phyloP scores from a whole-genome alignment of 225 moss, liverwort and hornwort genomes.

The Thuidium tamariscinum region DNA sequence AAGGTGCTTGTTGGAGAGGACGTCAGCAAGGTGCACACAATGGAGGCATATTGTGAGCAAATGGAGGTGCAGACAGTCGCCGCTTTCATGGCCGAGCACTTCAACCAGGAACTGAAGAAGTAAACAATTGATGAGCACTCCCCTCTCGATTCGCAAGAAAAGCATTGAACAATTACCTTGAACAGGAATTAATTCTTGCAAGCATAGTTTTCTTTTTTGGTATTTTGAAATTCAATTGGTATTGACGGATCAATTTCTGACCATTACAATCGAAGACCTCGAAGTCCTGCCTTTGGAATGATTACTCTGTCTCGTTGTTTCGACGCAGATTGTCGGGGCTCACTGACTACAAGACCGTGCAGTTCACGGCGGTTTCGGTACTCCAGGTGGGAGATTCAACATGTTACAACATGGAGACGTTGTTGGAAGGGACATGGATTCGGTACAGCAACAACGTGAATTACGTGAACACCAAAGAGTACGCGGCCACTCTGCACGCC shows the following conservation, averaged over 20 bases:
- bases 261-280: background rate
- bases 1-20: slow-evolving; percentile 35
- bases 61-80: slow-evolving; percentile 65
- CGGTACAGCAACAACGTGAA: background rate
- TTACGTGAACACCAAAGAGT: background rate
- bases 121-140: background rate
- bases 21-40: slow-evolving; percentile 23
- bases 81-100: slow-evolving; percentile 37
- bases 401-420: slow-evolving; percentile 37
- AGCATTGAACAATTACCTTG: background rate
- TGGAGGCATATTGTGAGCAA: slow-evolving; percentile 41
- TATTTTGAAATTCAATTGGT: background rate
- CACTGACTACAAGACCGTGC: slow-evolving; percentile 34
- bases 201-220: background rate
- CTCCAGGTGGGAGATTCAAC: slow-evolving; percentile 24
- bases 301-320: background rate
- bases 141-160: too few relatives aligned
- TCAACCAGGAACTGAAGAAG: background rate
- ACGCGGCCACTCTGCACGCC: background rate
- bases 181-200: too few relatives aligned
- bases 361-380: slow-evolving; percentile 39
- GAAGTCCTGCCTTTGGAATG: background rate
- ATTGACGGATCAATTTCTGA: background rate
- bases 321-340: background rate
- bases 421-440: background rate